Evolutionary conservation across 345 rosid genomes (phyloP).

Genomic region (rapeseed (Brassica napus)): Da-Ae NC_063442.1:37294501-37295000

Average conservation of each 20-base stretch:
- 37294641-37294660: slow-evolving; percentile 51
- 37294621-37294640: slow-evolving; percentile 49
- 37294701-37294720: slow-evolving; percentile 63
- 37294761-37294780: slow-evolving; percentile 32
- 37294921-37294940: slow-evolving; percentile 72
- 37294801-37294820: slow-evolving; percentile 77
- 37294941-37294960: slow-evolving; percentile 67
- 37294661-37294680: slow-evolving; percentile 54
- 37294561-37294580: background rate
- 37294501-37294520: background rate
- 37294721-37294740: slow-evolving; percentile 74
- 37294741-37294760: slow-evolving; percentile 56
- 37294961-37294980: slow-evolving; percentile 64
- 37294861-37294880: slow-evolving; percentile 76
- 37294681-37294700: slow-evolving; percentile 61
- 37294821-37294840: slow-evolving; percentile 69
- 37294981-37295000: slow-evolving; percentile 74
- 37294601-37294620: slow-evolving; percentile 41
- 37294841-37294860: slow-evolving; percentile 67
- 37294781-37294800: slow-evolving; percentile 51
- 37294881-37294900: slow-evolving; percentile 71
- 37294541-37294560: background rate
- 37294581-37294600: slow-evolving; percentile 37
- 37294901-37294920: slow-evolving; percentile 72
- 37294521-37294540: slow-evolving; percentile 23